Conservation (phyloP, 2,329 filamentous ascomycete genomes). For the Epicoccum sorghinum region DNA sequence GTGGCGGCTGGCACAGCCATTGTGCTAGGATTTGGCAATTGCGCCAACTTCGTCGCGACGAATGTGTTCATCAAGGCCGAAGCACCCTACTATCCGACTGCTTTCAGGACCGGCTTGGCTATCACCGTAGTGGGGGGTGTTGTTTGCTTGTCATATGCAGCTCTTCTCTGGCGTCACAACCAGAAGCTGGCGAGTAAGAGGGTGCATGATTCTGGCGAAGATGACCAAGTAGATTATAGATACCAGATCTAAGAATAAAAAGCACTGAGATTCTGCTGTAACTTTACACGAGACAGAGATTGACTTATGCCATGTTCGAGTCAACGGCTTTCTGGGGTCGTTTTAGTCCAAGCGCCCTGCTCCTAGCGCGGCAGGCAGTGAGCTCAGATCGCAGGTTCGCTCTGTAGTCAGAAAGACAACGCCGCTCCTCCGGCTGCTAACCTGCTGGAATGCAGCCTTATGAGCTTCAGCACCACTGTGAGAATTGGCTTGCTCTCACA, state of each 20-base stretch:
- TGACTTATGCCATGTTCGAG: too few relatives aligned
- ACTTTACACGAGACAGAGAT: background rate
- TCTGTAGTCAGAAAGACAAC: too few relatives aligned
- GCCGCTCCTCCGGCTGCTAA: too few relatives aligned
- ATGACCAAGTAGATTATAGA: constrained; percentile 31
- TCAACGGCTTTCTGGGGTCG: too few relatives aligned
- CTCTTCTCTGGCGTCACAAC: constrained; percentile 60
- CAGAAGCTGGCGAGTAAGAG: constrained; percentile 46
- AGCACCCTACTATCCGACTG: constrained; percentile 35
- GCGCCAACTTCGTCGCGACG: constrained; percentile 63
- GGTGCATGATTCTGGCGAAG: constrained; percentile 23
- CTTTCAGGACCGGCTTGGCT: constrained; percentile 44
- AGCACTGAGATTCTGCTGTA: background rate
- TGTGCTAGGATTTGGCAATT: constrained; percentile 54
- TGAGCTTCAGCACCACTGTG: too few relatives aligned
- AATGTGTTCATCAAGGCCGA: constrained; percentile 40
- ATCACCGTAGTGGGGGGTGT: constrained; percentile 34
- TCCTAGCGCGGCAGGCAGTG: too few relatives aligned
- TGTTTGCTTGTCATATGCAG: constrained; percentile 38
- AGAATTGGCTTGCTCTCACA: too few relatives aligned
- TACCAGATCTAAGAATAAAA: constrained; percentile 29
- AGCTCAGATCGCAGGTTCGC: too few relatives aligned
- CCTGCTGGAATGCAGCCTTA: too few relatives aligned
- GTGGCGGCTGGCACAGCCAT: constrained; percentile 26
- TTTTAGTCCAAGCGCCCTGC: too few relatives aligned